Evolutionary conservation across 257 asterid genomes (phyloP), one percentile per base, ranked within the genome.

Genomic region (Leonotis leonurus): DNA sequence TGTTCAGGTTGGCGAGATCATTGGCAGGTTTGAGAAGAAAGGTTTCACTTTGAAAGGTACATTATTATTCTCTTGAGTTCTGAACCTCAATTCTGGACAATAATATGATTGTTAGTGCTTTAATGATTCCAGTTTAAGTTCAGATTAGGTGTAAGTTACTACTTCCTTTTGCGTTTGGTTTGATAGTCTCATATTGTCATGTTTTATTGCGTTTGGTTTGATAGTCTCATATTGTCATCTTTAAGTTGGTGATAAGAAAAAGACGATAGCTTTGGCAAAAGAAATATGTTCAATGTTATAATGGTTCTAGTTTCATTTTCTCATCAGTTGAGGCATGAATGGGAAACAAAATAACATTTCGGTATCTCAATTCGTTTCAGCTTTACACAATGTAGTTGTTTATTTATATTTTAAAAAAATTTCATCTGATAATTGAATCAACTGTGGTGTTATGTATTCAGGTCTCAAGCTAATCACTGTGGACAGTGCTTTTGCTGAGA

Each of bases 401-500:
- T 26, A 37, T 14, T 25, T 8, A 21, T 14, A 32, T 20, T 17
- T 29, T 30, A 10, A 3, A 33, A n/a, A n/a, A n/a, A n/a, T n/a
- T n/a, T n/a, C n/a, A n/a, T n/a, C n/a, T n/a, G n/a, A n/a, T n/a
- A n/a, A n/a, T n/a, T n/a, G n/a, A n/a, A n/a, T n/a, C n/a, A n/a
- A n/a, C n/a, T n/a, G n/a, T n/a, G n/a, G n/a, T 11, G 7, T 56
- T 36, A 0, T 51, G 7, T 29, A 11, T 11, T 33, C 49, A 57
- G 63, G 63, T 36, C 48, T 21, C n/a, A 92, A 92, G 84, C 56
- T 92, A 9, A 43, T 83, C 10, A 85, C 85, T 3, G 97, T 92
- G 64, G 99, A 86, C 7, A 93, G 89, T 54, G 64, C 89, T 20
- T 92, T 92, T 62, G 96, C 97, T 43, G 97, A 92, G 84, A 83